Percentiles rank a stretch among this genome's conserved stretches.
Evolutionary conservation across 495 filamentous ascomycete genomes (phyloP).

Genomic region (Neurospora hispaniola): DNA sequence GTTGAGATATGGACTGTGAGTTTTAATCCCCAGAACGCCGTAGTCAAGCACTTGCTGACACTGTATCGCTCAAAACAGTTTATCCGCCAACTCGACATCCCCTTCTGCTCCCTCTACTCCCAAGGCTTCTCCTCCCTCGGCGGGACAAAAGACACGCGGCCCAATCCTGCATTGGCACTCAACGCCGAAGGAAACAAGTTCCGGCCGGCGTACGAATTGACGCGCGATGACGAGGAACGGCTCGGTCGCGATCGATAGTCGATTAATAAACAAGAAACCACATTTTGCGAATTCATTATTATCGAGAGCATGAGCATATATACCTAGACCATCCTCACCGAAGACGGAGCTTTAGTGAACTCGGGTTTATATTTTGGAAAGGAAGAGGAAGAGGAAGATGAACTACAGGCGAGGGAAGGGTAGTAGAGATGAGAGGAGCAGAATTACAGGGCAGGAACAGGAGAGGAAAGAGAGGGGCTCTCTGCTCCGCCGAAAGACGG

Average conservation of each 20-base stretch:
- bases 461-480: too few relatives aligned
- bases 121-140: conserved; percentile 58
- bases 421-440: too few relatives aligned
- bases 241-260: conserved; percentile 54
- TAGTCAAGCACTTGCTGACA: too few relatives aligned
- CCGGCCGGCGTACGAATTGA: conserved; percentile 77
- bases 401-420: too few relatives aligned
- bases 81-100: conserved; percentile 63
- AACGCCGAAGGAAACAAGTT: conserved; percentile 36
- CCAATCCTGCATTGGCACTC: conserved; percentile 65
- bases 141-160: conserved; percentile 79
- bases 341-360: too few relatives aligned
- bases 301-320: background rate
- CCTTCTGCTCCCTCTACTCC: conserved; percentile 82
- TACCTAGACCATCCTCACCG: too few relatives aligned
- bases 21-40: conserved; percentile 5
- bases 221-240: conserved; percentile 75
- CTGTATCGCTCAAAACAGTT: conserved; percentile 41
- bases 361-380: too few relatives aligned
- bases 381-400: too few relatives aligned
- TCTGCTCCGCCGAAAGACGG: too few relatives aligned
- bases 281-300: background rate
- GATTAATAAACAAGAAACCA: background rate
- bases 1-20: conserved; percentile 82
- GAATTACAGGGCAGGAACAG: too few relatives aligned